These are phyloP conservation scores for Cyclocybe cylindracea DNA, from an alignment of 768 basidiomycete genomes.

Conservation along the genomic window DNA sequence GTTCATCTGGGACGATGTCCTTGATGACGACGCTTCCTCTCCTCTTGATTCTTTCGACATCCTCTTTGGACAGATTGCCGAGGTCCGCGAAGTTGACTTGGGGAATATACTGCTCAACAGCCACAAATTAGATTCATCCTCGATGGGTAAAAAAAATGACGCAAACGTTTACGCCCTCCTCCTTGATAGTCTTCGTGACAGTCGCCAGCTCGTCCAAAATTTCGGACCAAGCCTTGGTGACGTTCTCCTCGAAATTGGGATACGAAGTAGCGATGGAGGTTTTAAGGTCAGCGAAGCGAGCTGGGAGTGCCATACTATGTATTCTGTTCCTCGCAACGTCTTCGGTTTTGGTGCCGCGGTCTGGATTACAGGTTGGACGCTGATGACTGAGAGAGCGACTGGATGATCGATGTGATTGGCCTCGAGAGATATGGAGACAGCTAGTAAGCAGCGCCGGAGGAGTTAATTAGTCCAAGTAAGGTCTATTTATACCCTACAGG, in stretches of 20 bases:
- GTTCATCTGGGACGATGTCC: conserved; percentile 56
- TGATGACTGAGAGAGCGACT: no score
- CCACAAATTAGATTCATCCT: not conserved
- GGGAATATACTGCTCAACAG: conserved; percentile 50
- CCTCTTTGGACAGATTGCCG: conserved; percentile 41
- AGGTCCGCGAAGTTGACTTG: conserved; percentile 61
- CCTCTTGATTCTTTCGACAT: conserved; percentile 50
- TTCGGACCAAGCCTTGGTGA: conserved; percentile 58
- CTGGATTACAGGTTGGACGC: no score
- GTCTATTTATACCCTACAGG: no score
- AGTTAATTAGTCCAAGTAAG: no score
- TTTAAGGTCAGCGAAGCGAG: conserved; percentile 61
- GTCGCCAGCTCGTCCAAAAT: conserved; percentile 52
- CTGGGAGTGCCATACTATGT: conserved; percentile 29
- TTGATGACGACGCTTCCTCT: conserved; percentile 63
- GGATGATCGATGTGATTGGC: no score
- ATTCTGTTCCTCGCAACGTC: not conserved
- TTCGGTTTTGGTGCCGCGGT: no score
- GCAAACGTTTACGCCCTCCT: conserved; percentile 48
- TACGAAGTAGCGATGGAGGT: conserved; percentile 51
- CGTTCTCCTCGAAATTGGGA: conserved; percentile 50
- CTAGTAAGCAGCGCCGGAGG: no score
- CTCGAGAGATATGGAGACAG: no score
- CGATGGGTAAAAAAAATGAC: not conserved
- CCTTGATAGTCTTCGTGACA: conserved; percentile 43